phyloP scores from a whole-genome alignment of 2,329 filamentous ascomycete species.

The Diaporthe humulicola region DNA sequence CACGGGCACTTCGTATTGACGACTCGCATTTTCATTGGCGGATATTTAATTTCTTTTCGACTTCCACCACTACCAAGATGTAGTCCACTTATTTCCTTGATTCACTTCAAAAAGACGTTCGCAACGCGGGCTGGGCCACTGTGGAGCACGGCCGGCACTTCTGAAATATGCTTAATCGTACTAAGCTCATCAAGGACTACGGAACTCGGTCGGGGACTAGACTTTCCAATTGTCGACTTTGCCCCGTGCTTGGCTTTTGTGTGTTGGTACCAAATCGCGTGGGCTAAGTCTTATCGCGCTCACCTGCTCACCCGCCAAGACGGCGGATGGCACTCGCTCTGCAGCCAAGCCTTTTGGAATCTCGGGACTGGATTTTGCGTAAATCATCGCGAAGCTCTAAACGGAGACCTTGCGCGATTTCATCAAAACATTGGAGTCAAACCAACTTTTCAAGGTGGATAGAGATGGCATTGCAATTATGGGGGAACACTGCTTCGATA shows the following conservation, averaged over 20 bases:
- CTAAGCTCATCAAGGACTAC: slow-evolving; percentile 25
- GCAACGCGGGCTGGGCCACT: neutral
- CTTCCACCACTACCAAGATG: slow-evolving; percentile 6
- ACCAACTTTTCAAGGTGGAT: neutral
- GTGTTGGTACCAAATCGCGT: neutral
- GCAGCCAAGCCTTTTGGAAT: slow-evolving; percentile 20
- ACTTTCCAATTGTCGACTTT: slow-evolving; percentile 24
- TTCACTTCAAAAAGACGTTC: neutral
- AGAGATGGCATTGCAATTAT: neutral
- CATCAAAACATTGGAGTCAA: neutral
- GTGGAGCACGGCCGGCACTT: slow-evolving; percentile 11
- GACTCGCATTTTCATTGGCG: neutral
- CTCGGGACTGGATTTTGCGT: slow-evolving; percentile 27
- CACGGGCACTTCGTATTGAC: neutral
- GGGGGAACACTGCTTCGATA: neutral
- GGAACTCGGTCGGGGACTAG: neutral
- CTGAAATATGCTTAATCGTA: slow-evolving; percentile 17
- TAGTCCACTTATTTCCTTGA: slow-evolving; percentile 2
- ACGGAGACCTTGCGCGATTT: neutral
- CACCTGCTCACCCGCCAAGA: slow-evolving; percentile 20
- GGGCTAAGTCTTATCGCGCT: slow-evolving; percentile 5
- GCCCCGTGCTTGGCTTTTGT: slow-evolving; percentile 17
- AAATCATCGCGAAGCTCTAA: slow-evolving; percentile 11
- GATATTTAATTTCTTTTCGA: neutral
- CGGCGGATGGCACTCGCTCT: slow-evolving; percentile 24